Evolutionary conservation across 345 rosid species (phyloP).

Genomic region (Hirschfeldia incana): DNA sequence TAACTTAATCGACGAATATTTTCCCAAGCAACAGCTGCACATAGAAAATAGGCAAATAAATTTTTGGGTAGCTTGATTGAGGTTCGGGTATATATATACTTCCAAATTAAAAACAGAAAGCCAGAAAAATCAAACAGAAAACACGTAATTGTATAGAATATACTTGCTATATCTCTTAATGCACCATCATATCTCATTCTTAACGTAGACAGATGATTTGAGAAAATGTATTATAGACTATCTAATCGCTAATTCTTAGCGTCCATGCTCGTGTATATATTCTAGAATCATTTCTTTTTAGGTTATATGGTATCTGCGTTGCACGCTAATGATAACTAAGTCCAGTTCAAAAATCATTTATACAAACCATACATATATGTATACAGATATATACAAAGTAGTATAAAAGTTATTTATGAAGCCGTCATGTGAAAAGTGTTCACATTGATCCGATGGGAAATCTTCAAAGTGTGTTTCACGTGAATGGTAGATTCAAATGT

Average conservation of each 20-base stretch:
- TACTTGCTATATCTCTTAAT: not conserved
- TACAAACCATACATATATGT: slow-evolving; percentile 5
- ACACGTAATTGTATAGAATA: not conserved
- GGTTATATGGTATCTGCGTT: not conserved
- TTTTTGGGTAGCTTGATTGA: not conserved
- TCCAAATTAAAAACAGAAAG: too few species aligned
- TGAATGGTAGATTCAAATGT: slow-evolving; percentile 15
- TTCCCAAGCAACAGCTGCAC: slow-evolving; percentile 3
- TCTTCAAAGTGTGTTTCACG: slow-evolving; percentile 37
- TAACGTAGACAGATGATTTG: not conserved
- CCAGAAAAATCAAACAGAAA: too few species aligned
- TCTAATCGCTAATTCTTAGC: not conserved
- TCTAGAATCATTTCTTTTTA: slow-evolving; percentile 8
- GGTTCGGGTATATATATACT: too few species aligned
- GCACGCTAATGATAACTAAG: slow-evolving; percentile 8
- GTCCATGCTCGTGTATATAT: not conserved
- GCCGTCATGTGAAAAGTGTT: slow-evolving; percentile 26
- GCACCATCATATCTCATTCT: not conserved
- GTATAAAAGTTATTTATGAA: slow-evolving; percentile 10
- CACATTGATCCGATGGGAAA: slow-evolving; percentile 23
- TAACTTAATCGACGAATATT: slow-evolving; percentile 1
- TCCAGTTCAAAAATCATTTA: slow-evolving; percentile 2
- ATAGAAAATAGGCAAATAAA: slow-evolving; percentile 6
- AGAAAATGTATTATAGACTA: not conserved
- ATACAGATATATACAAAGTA: not conserved